Conservation (phyloP, 805 yeast genomes). For the Lipomyces sp. region DNA sequence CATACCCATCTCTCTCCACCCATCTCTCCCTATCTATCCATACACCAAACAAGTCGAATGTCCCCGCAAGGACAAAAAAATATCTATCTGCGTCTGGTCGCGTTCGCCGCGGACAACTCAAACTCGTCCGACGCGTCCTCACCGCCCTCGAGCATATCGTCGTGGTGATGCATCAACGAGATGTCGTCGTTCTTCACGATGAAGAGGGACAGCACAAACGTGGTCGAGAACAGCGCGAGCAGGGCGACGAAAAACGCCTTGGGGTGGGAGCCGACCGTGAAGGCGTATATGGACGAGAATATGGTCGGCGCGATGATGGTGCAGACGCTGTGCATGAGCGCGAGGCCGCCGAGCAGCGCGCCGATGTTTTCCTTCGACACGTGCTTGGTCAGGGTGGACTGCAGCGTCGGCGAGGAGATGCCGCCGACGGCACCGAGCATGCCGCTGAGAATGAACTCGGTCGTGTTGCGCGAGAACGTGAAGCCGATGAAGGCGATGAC, state of each 20-base stretch:
- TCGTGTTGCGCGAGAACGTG: not conserved
- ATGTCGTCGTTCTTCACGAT: not conserved
- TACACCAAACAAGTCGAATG: no score
- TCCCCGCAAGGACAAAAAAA: no score
- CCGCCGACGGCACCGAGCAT: constrained; percentile 9
- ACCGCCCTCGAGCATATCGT: no score
- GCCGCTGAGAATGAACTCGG: not conserved
- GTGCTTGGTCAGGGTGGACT: constrained; percentile 23
- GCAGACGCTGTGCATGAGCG: constrained; percentile 21
- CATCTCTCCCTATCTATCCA: no score
- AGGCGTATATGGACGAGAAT: constrained; percentile 17
- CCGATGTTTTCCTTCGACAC: constrained; percentile 15
- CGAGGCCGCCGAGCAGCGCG: constrained; percentile 26
- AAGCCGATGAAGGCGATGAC: constrained; percentile 7
- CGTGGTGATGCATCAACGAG: no score
- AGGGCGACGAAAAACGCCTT: constrained; percentile 3
- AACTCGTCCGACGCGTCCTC: no score
- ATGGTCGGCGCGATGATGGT: constrained; percentile 24
- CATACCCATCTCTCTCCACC: no score
- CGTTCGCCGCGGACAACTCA: no score
- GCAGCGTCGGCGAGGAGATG: constrained; percentile 18
- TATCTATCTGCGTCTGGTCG: no score
- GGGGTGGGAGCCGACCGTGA: constrained; percentile 18
- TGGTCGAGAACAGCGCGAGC: not conserved
- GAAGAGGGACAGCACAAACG: constrained; percentile 2